phyloP scores from a whole-genome alignment of 768 basidiomycete species.

The Chalciporus pseudorubinellus region DNA sequence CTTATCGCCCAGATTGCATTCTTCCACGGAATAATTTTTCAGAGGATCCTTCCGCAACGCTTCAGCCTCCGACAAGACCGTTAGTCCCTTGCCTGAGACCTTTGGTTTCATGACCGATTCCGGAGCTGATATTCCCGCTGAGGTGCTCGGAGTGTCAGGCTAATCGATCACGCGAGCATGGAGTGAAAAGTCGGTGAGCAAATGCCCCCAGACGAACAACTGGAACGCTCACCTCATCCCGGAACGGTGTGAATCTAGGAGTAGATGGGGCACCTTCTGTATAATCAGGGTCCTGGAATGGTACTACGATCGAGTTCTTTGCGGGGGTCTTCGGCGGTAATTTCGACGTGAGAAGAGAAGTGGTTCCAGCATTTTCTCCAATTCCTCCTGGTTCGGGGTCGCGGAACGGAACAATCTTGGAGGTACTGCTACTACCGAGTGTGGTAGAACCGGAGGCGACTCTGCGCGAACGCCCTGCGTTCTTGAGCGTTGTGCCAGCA shows the following conservation, averaged over 20 bases:
- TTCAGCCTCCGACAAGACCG: conserved; percentile 64
- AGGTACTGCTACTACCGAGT: conserved; percentile 27
- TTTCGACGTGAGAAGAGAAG: conserved; percentile 33
- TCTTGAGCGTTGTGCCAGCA: conserved; percentile 62
- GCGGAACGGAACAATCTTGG: conserved; percentile 63
- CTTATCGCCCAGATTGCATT: conserved; percentile 19
- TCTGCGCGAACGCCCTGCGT: conserved; percentile 56
- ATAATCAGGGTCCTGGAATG: conserved; percentile 39
- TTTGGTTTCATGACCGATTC: conserved; percentile 71
- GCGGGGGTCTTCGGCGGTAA: conserved; percentile 36
- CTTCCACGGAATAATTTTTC: conserved; percentile 61
- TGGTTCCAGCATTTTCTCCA: conserved; percentile 20
- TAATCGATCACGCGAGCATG: conserved; percentile 10
- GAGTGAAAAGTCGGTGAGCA: conserved; percentile 9
- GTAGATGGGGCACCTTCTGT: conserved; percentile 39
- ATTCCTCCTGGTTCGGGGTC: conserved; percentile 53
- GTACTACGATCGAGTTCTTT: conserved; percentile 33
- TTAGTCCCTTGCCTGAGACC: conserved; percentile 41
- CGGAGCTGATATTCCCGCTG: conserved; percentile 33
- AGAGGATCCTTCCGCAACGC: conserved; percentile 75
- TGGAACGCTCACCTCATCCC: conserved; percentile 57
- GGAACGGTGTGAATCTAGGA: conserved; percentile 67
- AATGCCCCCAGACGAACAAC: not conserved
- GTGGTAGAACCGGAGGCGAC: conserved; percentile 38
- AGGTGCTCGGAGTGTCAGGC: conserved; percentile 25